Evolutionary conservation across 371 early-diverging fungal species (phyloP).

Genomic region (Mortierella sp.): DNA sequence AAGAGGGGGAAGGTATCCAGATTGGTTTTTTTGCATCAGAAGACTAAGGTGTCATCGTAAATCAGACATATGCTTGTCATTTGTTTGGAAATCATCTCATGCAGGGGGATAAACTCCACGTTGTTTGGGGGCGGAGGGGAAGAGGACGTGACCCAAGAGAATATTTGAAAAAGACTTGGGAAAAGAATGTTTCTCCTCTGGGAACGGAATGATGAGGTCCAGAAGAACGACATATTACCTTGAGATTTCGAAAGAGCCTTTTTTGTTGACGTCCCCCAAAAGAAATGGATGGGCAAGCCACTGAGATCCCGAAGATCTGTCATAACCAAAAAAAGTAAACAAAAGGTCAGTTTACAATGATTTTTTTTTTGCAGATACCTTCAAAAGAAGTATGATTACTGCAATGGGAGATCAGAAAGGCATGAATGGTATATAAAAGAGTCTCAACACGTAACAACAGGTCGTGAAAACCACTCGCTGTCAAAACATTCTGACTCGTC

Average conservation of each 20-base stretch:
- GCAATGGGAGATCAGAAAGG: conserved; percentile 49
- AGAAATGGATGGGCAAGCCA: background rate
- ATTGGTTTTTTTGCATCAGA: conserved; percentile 51
- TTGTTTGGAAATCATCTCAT: conserved; percentile 54
- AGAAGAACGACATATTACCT: no score
- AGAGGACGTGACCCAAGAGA: no score
- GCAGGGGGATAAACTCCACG: conserved; percentile 14
- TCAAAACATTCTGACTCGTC: conserved; percentile 55
- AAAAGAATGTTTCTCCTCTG: no score
- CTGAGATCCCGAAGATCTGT: background rate
- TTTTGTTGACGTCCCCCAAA: background rate
- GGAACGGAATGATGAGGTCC: no score
- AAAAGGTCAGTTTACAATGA: no score
- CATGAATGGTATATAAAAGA: conserved; percentile 56
- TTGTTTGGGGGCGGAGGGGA: background rate
- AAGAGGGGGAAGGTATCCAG: conserved; percentile 2
- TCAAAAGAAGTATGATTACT: background rate
- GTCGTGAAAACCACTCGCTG: conserved; percentile 46
- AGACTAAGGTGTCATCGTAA: conserved; percentile 53
- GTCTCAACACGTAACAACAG: conserved; percentile 51
- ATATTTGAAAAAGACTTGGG: no score
- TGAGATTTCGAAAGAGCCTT: no score
- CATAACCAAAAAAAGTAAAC: background rate
- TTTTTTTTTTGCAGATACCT: no score
- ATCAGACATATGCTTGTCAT: conserved; percentile 57